These are phyloP conservation scores for Calocybe indica DNA, from an alignment of 768 basidiomycete species.

Conservation along the genomic window DNA sequence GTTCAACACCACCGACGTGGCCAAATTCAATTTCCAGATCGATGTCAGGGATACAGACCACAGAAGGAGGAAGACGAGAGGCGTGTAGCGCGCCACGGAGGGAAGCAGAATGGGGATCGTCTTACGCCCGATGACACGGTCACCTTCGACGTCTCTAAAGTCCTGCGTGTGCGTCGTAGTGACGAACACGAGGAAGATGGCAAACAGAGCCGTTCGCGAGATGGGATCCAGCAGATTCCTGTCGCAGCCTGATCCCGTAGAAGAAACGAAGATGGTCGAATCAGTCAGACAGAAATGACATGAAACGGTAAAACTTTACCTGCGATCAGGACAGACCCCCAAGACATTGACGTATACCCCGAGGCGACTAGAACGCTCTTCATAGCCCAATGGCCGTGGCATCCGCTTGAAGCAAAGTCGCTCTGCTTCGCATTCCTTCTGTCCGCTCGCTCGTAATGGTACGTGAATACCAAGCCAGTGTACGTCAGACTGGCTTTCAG, in stretches of 20 bases:
- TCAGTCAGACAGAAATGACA: too few species aligned
- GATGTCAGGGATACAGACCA: neutral
- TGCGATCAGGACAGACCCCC: conserved; percentile 31
- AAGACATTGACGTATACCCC: conserved; percentile 29
- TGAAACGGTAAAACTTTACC: conserved; percentile 14
- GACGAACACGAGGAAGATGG: conserved; percentile 27
- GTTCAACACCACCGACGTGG: neutral
- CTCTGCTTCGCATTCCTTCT: too few species aligned
- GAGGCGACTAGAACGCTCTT: conserved; percentile 33
- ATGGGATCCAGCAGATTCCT: conserved; percentile 1
- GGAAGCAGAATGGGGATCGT: conserved; percentile 3
- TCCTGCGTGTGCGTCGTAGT: conserved; percentile 11
- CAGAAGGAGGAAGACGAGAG: neutral
- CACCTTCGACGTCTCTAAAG: neutral
- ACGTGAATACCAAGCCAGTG: conserved; percentile 24
- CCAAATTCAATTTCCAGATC: neutral
- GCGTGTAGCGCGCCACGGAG: neutral
- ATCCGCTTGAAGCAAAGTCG: conserved; percentile 5
- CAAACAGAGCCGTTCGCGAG: neutral
- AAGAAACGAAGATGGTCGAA: neutral
- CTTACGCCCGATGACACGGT: neutral
- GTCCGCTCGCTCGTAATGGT: conserved; percentile 25
- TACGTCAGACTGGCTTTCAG: conserved; percentile 27
- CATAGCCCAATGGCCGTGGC: conserved; percentile 29
- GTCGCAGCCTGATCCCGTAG: neutral